phyloP scores from a whole-genome alignment of 2,329 filamentous ascomycete genomes.

The Dissoconium aciculare region DNA sequence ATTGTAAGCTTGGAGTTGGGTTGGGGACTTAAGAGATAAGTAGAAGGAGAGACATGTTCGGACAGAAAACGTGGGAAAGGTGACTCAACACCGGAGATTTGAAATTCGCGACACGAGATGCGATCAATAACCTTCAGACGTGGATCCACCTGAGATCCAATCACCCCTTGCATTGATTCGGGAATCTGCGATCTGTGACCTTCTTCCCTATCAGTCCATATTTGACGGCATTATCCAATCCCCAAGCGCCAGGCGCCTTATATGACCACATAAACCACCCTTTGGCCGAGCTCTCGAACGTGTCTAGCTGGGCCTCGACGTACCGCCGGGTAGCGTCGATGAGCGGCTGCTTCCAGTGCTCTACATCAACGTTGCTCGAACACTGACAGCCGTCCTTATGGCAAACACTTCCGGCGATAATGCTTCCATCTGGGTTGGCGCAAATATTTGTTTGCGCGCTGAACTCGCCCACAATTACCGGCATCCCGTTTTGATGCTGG shows the following conservation, averaged over 20 bases:
- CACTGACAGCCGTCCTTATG: slow-evolving; percentile 26
- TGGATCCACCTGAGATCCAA: no score
- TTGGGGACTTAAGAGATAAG: no score
- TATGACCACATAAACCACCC: slow-evolving; percentile 34
- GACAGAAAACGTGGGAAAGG: no score
- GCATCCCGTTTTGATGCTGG: slow-evolving; percentile 21
- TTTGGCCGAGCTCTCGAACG: slow-evolving; percentile 26
- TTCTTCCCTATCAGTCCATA: slow-evolving; percentile 28
- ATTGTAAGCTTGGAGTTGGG: no score
- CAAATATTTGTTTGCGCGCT: slow-evolving; percentile 31
- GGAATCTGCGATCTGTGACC: slow-evolving; percentile 20
- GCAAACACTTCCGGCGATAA: slow-evolving; percentile 21
- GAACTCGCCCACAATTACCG: slow-evolving; percentile 32
- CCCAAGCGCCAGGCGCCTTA: slow-evolving; percentile 29
- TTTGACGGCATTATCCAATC: slow-evolving; percentile 26
- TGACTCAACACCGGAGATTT: no score
- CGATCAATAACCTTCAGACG: no score
- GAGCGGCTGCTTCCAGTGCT: slow-evolving; percentile 24
- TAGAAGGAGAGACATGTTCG: no score
- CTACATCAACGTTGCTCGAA: slow-evolving; percentile 23
- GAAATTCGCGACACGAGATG: no score
- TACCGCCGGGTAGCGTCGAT: slow-evolving; percentile 26
- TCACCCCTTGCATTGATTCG: slow-evolving; percentile 16
- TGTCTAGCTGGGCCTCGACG: slow-evolving; percentile 32
- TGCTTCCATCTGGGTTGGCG: slow-evolving; percentile 28